A percentile compares a stretch with the other conserved stretches of the same genome.
Evolutionary conservation across 2,329 filamentous ascomycete genomes (phyloP).

Genomic region (Paradendryphiella salina): DNA sequence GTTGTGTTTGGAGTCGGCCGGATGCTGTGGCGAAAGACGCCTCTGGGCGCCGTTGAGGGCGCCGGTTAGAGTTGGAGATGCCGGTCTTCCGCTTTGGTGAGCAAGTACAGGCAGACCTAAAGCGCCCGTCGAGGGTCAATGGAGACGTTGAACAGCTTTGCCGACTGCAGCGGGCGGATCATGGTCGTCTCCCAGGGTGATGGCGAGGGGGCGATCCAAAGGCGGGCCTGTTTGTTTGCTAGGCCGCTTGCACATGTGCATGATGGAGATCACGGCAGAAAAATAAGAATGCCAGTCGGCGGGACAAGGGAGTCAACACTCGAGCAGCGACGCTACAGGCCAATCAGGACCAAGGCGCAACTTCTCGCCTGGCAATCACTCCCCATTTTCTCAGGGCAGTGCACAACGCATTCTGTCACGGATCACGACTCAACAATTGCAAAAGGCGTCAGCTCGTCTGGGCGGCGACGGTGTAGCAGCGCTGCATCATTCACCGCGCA

Average conservation of each 20-base stretch:
- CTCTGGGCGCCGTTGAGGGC: not conserved
- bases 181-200: constrained; percentile 10
- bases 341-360: no score
- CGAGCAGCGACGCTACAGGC: no score
- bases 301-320: not conserved
- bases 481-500: not conserved
- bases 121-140: not conserved
- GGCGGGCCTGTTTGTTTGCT: not conserved
- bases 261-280: not conserved
- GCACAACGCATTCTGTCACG: no score
- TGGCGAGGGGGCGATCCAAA: constrained; percentile 10
- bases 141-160: not conserved
- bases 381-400: no score
- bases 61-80: not conserved
- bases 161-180: not conserved
- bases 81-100: constrained; percentile 2
- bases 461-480: no score
- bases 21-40: constrained; percentile 1
- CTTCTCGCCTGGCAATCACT: no score
- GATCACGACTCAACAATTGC: no score
- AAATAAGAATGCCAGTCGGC: not conserved
- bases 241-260: not conserved
- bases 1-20: constrained; percentile 10
- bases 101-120: not conserved
- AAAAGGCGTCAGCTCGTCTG: no score